phyloP scores from a whole-genome alignment of 768 basidiomycete genomes.

The Paxillus involutus region DNA sequence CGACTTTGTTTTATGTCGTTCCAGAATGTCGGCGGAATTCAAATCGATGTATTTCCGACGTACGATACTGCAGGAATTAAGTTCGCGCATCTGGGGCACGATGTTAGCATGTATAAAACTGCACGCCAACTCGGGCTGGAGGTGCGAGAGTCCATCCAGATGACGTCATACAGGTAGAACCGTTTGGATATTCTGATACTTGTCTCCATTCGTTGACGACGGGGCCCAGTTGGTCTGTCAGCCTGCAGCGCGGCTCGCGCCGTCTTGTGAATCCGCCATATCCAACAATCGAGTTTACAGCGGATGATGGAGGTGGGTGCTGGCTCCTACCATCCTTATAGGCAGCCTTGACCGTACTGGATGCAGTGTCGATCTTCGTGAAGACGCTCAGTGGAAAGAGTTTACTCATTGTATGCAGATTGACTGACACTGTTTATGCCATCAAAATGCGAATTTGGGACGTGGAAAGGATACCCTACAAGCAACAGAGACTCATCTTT shows the following conservation, averaged over 20 bases:
- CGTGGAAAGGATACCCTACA: constrained; percentile 68
- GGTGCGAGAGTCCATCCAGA: not conserved
- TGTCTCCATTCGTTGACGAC: not conserved
- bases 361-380: constrained; percentile 82
- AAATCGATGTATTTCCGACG: constrained; percentile 1
- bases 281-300: not conserved
- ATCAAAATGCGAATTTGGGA: constrained; percentile 75
- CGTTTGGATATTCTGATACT: not conserved
- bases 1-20: not conserved
- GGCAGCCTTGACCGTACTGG: constrained; percentile 19
- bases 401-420: constrained; percentile 83
- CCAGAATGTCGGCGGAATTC: constrained; percentile 10
- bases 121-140: constrained; percentile 2
- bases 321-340: not conserved
- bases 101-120: not conserved
- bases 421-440: constrained; percentile 82
- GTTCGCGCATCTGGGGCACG: not conserved
- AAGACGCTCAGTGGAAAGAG: constrained; percentile 84
- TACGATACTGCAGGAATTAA: not conserved
- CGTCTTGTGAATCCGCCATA: not conserved
- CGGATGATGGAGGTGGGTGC: not conserved
- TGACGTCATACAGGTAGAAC: not conserved
- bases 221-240: no score
- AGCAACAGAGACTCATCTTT: constrained; percentile 83
- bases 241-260: no score